Conservation (phyloP, 2,329 filamentous ascomycete species). For the Raffaelea albimanens region DNA sequence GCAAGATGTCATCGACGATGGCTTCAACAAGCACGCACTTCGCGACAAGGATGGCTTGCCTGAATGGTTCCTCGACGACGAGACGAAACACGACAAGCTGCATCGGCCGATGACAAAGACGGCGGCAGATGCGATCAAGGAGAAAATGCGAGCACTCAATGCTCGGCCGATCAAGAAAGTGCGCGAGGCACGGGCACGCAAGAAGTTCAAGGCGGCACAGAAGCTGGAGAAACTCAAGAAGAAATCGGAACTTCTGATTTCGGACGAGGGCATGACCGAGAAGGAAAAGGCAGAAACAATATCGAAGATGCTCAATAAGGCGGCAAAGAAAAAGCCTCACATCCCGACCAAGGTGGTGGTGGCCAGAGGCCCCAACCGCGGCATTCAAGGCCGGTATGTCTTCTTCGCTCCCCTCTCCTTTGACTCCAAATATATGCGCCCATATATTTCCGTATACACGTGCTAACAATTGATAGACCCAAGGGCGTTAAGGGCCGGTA, state of each 20-base stretch:
- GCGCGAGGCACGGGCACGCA: conserved; percentile 86
- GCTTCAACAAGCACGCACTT: conserved; percentile 87
- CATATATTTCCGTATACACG: no score
- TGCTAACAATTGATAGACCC: conserved; percentile 43
- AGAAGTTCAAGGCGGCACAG: conserved; percentile 93
- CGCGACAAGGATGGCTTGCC: conserved; percentile 86
- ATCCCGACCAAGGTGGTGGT: conserved; percentile 81
- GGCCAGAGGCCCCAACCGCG: conserved; percentile 73
- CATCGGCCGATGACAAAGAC: conserved; percentile 88
- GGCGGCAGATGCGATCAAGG: conserved; percentile 83
- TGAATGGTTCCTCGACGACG: conserved; percentile 97
- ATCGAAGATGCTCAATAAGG: conserved; percentile 68
- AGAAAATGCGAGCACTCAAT: conserved; percentile 86
- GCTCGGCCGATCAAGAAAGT: conserved; percentile 99
- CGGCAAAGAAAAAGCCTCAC: conserved; percentile 77
- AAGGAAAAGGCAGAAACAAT: conserved; percentile 91
- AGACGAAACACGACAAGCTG: conserved; percentile 69
- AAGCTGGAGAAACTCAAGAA: conserved; percentile 89
- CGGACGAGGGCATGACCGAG: conserved; percentile 88
- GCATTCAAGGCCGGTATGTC: conserved; percentile 54
- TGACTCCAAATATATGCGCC: not conserved
- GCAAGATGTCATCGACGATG: conserved; percentile 76
- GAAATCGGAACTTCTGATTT: conserved; percentile 84
- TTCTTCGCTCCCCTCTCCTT: not conserved
- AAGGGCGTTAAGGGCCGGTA: conserved; percentile 92